Base-by-base conservation (phyloP, 73 alveolate genomes). In the Paramecium biaurelia region DNA sequence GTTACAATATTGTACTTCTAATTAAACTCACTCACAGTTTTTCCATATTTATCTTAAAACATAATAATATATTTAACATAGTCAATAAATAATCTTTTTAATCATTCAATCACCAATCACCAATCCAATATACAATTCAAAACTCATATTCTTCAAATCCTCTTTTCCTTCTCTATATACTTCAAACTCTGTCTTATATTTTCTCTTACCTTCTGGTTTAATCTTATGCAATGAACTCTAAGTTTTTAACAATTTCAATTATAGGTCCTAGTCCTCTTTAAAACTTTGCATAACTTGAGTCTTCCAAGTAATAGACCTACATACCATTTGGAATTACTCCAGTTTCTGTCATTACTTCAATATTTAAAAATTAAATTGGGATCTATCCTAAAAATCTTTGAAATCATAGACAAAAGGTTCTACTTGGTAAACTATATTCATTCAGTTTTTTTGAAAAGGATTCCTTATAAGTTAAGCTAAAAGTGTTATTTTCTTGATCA, bases 41-140 rank as follows among this genome's bases (percentile, higher is more conserved):
- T 34, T 74, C 87, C 87, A 37, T 74, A 74, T 74, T 63, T 63
- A 63, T 63, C 84, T 63, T 63, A 32, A 32, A 63, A 63, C 84
- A 63, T 63, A 24, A 23, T 63, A 30, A 30, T 30, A 63, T 63
- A 63, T 30, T 6, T 30, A 63, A 8, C 28, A 63, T 63, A 53
- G 5, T 53, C 14, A 53, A n/a, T 18, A 20, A 49, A 5, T 2
- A 1, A 1, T n/a, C 10, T 53, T 53, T 0, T 5, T 58, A 20
- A 21, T 63, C 84, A 63, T 63, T 63, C 84, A 26, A 30, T 26
- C 12, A 34, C 9, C 23, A 59, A n/a, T n/a, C n/a, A n/a, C n/a
- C n/a, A n/a, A 14, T 26, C 47, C 84, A 63, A 63, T 63, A 30
- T 30, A 23, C 3, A 28, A 32, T 63, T 23, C 84, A 26, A 26